Evolutionary conservation across 2,329 filamentous ascomycete genomes (phyloP).

Genomic region (Neocucurbitaria cava): DNA sequence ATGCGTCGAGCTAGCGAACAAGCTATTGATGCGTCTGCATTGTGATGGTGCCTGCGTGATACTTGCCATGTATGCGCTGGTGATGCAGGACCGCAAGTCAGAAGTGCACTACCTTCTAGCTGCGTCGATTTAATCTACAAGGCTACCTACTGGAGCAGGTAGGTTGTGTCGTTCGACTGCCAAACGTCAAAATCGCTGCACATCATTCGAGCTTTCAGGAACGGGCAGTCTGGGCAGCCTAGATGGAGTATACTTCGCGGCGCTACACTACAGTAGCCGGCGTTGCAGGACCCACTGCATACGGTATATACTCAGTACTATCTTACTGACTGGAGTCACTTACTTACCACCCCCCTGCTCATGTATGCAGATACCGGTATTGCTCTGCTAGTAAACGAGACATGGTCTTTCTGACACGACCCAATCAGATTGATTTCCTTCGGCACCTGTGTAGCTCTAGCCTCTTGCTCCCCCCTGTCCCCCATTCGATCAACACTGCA

Average conservation of each 20-base stretch:
- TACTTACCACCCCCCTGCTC: no score
- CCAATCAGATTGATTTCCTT: neutral
- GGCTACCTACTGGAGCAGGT: neutral
- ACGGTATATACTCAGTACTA: no score
- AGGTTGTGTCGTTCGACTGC: no score
- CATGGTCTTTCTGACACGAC: neutral
- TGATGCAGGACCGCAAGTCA: slow-evolving; percentile 10
- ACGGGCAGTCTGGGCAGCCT: no score
- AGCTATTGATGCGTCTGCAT: slow-evolving; percentile 28
- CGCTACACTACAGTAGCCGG: no score
- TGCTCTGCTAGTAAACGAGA: neutral
- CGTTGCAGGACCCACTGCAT: no score
- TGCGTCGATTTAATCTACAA: neutral
- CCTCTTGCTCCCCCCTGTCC: neutral
- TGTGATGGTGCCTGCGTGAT: slow-evolving; percentile 18
- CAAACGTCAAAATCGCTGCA: no score
- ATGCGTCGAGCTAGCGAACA: slow-evolving; percentile 14
- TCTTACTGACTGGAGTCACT: no score
- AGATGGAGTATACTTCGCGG: no score
- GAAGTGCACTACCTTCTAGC: neutral
- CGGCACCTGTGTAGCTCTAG: neutral
- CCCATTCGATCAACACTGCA: neutral
- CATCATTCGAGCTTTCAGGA: no score
- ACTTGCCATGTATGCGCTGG: neutral
- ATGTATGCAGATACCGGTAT: no score